Evolutionary conservation across 345 rosid genomes (phyloP).

Genomic region (Geranium brycei): DNA sequence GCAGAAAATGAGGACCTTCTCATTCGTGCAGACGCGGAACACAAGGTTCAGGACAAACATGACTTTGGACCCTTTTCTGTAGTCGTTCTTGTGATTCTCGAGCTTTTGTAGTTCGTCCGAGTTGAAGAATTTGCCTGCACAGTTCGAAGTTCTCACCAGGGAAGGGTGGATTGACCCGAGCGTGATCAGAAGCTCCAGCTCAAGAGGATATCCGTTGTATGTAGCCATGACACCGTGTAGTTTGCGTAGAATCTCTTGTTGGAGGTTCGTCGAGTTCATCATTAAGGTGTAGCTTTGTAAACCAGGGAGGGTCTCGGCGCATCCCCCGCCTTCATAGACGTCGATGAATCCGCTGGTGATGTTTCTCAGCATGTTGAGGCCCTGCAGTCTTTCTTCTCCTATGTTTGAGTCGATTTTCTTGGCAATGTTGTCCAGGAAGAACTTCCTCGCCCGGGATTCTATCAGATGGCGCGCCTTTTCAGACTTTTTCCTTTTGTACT

Average conservation of each 20-base stretch:
- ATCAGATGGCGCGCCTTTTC: conserved; percentile 55
- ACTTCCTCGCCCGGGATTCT: conserved; percentile 69
- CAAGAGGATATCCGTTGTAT: conserved; percentile 62
- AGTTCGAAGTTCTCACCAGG: conserved; percentile 54
- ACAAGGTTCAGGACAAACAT: conserved; percentile 86
- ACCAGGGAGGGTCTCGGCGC: conserved; percentile 67
- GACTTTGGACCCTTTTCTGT: conserved; percentile 68
- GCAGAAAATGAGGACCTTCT: conserved; percentile 75
- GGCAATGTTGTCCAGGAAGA: conserved; percentile 65
- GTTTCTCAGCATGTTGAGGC: conserved; percentile 64
- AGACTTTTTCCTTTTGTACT: conserved; percentile 21
- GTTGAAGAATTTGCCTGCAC: conserved; percentile 47
- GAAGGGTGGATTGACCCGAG: conserved; percentile 88
- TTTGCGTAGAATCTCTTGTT: conserved; percentile 43
- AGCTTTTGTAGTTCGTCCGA: conserved; percentile 32
- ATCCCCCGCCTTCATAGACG: conserved; percentile 53
- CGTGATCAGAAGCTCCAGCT: conserved; percentile 71
- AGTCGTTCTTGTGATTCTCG: conserved; percentile 47
- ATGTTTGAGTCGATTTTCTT: conserved; percentile 57
- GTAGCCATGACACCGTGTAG: conserved; percentile 51
- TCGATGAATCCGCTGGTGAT: conserved; percentile 73
- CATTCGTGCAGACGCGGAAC: conserved; percentile 51
- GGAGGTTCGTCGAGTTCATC: conserved; percentile 74
- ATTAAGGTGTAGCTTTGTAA: conserved; percentile 73
- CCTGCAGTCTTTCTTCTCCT: conserved; percentile 64